These are phyloP conservation scores for Fomitopsis betulina DNA, from an alignment of 1,284 basidiomycete species.

Conservation along the genomic window DNA sequence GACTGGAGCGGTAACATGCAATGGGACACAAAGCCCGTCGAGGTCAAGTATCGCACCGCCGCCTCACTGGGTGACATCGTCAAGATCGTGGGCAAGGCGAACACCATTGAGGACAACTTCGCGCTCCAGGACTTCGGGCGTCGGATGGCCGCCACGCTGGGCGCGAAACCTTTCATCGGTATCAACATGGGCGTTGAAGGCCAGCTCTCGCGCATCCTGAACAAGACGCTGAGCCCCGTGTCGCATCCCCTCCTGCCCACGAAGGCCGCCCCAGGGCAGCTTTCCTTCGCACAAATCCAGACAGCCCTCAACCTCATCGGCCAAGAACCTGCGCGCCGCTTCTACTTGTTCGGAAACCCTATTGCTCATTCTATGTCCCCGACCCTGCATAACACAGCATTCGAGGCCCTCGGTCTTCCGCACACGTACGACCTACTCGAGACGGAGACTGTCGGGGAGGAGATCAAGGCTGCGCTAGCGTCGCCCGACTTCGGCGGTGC, in stretches of 20 bases:
- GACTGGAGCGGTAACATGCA: conserved; percentile 86
- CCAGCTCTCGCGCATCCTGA: conserved; percentile 88
- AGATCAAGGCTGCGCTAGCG: conserved; percentile 59
- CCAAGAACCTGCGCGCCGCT: conserved; percentile 64
- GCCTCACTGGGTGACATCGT: conserved; percentile 78
- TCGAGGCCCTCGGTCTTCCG: conserved; percentile 78
- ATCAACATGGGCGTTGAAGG: conserved; percentile 93
- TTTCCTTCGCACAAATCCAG: conserved; percentile 86
- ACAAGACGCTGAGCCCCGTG: conserved; percentile 83
- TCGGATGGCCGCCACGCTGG: conserved; percentile 34
- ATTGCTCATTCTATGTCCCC: conserved; percentile 92
- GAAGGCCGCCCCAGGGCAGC: conserved; percentile 89
- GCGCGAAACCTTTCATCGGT: conserved; percentile 80
- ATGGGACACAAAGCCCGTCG: conserved; percentile 73
- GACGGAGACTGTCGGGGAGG: conserved; percentile 61
- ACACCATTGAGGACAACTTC: conserved; percentile 75
- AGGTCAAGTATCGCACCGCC: conserved; percentile 67
- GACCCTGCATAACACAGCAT: conserved; percentile 89
- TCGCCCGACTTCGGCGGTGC: conserved; percentile 88
- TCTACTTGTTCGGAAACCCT: conserved; percentile 88
- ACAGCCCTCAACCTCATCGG: conserved; percentile 80
- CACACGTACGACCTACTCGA: conserved; percentile 80
- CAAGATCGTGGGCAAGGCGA: conserved; percentile 90
- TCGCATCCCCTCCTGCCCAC: conserved; percentile 84
- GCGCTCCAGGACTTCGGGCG: conserved; percentile 71